Evolutionary conservation across 2,329 filamentous ascomycete genomes (phyloP), one percentile per base, ranked within the genome.

Genomic region (Fusarium ambrosium): DNA sequence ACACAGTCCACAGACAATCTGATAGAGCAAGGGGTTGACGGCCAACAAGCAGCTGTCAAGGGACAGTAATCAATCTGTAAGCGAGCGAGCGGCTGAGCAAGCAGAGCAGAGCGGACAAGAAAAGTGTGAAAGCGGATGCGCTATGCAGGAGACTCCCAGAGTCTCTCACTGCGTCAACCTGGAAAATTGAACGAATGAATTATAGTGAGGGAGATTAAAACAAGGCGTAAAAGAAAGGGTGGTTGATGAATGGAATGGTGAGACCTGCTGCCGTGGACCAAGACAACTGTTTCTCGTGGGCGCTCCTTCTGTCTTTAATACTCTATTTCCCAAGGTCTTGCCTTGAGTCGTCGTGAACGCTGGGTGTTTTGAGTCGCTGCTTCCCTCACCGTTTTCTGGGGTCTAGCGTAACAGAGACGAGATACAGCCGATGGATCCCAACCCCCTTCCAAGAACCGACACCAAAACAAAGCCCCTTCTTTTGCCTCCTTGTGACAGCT

Each of bases 101-200:
- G 39, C 58, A 48, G 22, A 45, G 11, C 69, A 62, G 41, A 74
- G 39, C 58, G 24, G 43, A 48, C 43, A 73, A 62, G 48, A 74
- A 62, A 20, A 39, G 11, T 29, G 34, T 36, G 53, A 56, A 29
- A 69, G 59, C 60, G 64, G 60, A 58, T 53, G 72, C 55, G 64
- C 62, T 53, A 64, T 51, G 58, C 69, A 67, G 48, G 62, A 74
- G 72, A 75, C 72, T 74, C 72, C 72, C 72, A 73, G 72, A 75
- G 72, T 29, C 72, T 67, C 53, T 43, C 34, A 64, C 71, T 51
- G 32, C 55, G 43, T 62, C 51, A 48, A 32, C 32, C 16, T 18
- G 60, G 66, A 53, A 64, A 62, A 74, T 69, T 60, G 68, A 73
- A 58, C 69, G 66, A 64, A 73, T 73, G 70, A 62, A 69, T 43